Evolutionary conservation across 2,329 filamentous ascomycete genomes (phyloP).

Genomic region (Fusarium coffeatum): DNA sequence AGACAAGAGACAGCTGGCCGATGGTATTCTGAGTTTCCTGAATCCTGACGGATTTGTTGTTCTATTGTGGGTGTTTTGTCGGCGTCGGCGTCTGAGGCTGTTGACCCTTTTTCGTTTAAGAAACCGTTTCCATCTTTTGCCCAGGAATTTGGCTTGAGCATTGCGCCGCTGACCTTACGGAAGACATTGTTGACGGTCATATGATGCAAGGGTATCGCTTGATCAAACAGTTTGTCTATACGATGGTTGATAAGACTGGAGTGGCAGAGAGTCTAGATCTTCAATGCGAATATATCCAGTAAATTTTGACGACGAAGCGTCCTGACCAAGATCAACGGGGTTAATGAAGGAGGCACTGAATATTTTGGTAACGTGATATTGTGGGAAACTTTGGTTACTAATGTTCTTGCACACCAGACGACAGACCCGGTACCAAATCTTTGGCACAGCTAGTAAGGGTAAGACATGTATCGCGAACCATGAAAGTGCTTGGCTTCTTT

Average conservation of each 20-base stretch:
- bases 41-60: constrained; percentile 36
- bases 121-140: constrained; percentile 33
- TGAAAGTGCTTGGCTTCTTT: constrained; percentile 20
- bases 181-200: constrained; percentile 1
- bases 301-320: constrained; percentile 6
- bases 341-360: not conserved
- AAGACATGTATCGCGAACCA: constrained; percentile 7
- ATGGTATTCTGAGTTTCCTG: constrained; percentile 22
- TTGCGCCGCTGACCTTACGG: constrained; percentile 3
- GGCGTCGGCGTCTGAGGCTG: constrained; percentile 51
- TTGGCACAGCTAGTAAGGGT: not conserved
- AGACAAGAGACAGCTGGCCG: constrained; percentile 36
- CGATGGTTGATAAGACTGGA: constrained; percentile 21
- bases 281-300: constrained; percentile 42
- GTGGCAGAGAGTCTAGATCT: constrained; percentile 46
- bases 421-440: not conserved
- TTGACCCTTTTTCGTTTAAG: constrained; percentile 41
- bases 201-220: not conserved
- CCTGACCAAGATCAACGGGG: not conserved
- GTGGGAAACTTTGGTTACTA: not conserved
- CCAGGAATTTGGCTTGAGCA: constrained; percentile 24
- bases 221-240: not conserved
- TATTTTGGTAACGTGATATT: not conserved
- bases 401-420: not conserved
- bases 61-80: constrained; percentile 45